Conservation (phyloP, 345 rosid species). For the Brassica incana region DNA sequence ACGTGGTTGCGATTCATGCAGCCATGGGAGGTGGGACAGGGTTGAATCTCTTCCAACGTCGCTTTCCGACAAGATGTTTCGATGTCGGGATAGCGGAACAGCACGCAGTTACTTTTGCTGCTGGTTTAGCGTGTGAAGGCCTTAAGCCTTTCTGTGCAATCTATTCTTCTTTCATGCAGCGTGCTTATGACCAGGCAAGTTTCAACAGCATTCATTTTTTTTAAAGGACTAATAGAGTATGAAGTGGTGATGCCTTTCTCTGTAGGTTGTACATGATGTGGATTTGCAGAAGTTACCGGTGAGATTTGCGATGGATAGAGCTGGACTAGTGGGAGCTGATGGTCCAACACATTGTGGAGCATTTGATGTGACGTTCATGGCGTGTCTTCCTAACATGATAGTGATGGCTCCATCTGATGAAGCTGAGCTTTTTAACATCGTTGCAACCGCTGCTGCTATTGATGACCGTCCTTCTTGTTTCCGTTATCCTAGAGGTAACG, state of each 20-base stretch:
- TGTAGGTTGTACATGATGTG: slow-evolving; percentile 92
- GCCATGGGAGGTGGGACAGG: slow-evolving; percentile 99
- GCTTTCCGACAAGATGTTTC: slow-evolving; percentile 82
- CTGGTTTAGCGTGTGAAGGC: slow-evolving; percentile 97
- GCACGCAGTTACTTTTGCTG: slow-evolving; percentile 98
- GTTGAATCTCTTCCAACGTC: slow-evolving; percentile 79
- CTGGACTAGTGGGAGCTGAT: slow-evolving; percentile 97
- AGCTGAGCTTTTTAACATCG: slow-evolving; percentile 96
- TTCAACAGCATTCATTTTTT: background rate
- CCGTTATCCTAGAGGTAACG: slow-evolving; percentile 95
- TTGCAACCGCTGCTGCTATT: slow-evolving; percentile 92
- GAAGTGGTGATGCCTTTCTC: background rate
- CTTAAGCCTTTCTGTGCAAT: slow-evolving; percentile 93
- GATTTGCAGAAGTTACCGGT: slow-evolving; percentile 95
- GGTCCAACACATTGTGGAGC: slow-evolving; percentile 99
- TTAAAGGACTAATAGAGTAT: background rate
- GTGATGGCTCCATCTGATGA: slow-evolving; percentile 99
- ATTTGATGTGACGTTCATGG: slow-evolving; percentile 94
- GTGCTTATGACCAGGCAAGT: slow-evolving; percentile 97
- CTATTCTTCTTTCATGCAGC: slow-evolving; percentile 94
- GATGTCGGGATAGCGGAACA: slow-evolving; percentile 99
- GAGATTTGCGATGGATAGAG: slow-evolving; percentile 98
- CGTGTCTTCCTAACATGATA: slow-evolving; percentile 99
- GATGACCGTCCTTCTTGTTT: slow-evolving; percentile 96
- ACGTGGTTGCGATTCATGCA: slow-evolving; percentile 92